phyloP scores from a whole-genome alignment of 495 filamentous ascomycete species.

The Penicillium subrubescens region DNA sequence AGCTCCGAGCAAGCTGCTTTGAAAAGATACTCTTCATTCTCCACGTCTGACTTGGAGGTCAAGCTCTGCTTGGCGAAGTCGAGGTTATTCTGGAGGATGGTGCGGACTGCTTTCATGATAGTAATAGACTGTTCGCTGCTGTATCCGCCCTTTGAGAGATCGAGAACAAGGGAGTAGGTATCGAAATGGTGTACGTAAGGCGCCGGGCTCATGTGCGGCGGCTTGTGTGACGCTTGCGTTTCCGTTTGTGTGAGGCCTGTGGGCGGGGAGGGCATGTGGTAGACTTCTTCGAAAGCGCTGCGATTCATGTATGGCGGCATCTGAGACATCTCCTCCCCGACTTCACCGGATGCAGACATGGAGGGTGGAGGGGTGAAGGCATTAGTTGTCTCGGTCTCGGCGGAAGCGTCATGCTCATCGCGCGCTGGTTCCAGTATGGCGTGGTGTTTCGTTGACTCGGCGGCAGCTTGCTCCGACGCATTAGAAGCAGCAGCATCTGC shows the following conservation, averaged over 20 bases:
- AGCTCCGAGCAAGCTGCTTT: slow-evolving; percentile 92
- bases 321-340: slow-evolving; percentile 35
- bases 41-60: slow-evolving; percentile 76
- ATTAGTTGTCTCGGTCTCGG: slow-evolving; percentile 19
- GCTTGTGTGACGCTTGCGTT: slow-evolving; percentile 44
- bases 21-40: slow-evolving; percentile 93
- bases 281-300: slow-evolving; percentile 66
- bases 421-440: slow-evolving; percentile 22
- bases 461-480: slow-evolving; percentile 13
- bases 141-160: slow-evolving; percentile 71
- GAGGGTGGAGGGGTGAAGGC: slow-evolving; percentile 18
- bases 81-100: slow-evolving; percentile 74
- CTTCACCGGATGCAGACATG: slow-evolving; percentile 26
- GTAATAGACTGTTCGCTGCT: slow-evolving; percentile 68
- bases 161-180: slow-evolving; percentile 81
- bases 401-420: slow-evolving; percentile 20
- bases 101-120: slow-evolving; percentile 85
- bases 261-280: slow-evolving; percentile 58
- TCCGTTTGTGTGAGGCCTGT: slow-evolving; percentile 36
- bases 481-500: slow-evolving; percentile 7
- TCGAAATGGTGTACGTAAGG: slow-evolving; percentile 96
- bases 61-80: slow-evolving; percentile 74
- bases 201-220: slow-evolving; percentile 68
- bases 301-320: slow-evolving; percentile 23
- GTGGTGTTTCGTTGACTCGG: slow-evolving; percentile 21